phyloP scores from a whole-genome alignment of 495 filamentous ascomycete genomes.

The Penicillium samsonianum region DNA sequence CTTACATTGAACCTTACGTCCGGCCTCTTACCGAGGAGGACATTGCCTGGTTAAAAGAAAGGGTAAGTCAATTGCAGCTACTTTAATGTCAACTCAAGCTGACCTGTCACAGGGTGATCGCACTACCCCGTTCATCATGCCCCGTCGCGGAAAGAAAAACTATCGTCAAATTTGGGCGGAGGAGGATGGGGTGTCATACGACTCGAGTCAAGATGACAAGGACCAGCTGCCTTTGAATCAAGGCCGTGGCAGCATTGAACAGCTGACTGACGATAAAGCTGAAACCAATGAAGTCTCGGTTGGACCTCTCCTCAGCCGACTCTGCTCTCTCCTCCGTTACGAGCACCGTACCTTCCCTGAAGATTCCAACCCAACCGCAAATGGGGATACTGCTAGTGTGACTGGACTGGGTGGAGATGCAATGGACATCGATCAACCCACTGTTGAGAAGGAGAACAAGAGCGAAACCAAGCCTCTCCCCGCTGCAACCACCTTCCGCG shows the following conservation, averaged over 20 bases:
- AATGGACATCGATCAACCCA: constrained; percentile 49
- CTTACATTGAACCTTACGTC: constrained; percentile 88
- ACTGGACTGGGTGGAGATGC: constrained; percentile 55
- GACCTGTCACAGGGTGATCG: constrained; percentile 68
- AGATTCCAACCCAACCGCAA: constrained; percentile 48
- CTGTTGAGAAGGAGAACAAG: constrained; percentile 45
- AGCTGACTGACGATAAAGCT: constrained; percentile 77
- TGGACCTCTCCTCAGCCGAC: constrained; percentile 79
- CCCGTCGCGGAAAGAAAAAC: constrained; percentile 76
- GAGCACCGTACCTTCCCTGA: constrained; percentile 67
- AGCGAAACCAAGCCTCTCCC: constrained; percentile 55
- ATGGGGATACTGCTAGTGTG: constrained; percentile 52
- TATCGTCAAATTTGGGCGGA: constrained; percentile 92
- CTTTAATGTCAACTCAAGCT: background rate
- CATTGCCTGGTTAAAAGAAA: constrained; percentile 86
- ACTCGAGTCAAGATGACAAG: constrained; percentile 55
- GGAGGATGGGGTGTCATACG: constrained; percentile 79
- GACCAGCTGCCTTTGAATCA: constrained; percentile 76
- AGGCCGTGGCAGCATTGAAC: constrained; percentile 78
- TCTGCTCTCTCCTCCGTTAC: constrained; percentile 79
- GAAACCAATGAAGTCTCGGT: constrained; percentile 91
- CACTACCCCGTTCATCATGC: constrained; percentile 77
- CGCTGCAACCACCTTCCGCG: constrained; percentile 74
- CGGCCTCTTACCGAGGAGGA: constrained; percentile 92
- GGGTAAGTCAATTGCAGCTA: constrained; percentile 41